These are phyloP conservation scores for Aureobasidium mangrovei DNA, from an alignment of 2,329 filamentous ascomycete species.

Conservation along the genomic window DNA sequence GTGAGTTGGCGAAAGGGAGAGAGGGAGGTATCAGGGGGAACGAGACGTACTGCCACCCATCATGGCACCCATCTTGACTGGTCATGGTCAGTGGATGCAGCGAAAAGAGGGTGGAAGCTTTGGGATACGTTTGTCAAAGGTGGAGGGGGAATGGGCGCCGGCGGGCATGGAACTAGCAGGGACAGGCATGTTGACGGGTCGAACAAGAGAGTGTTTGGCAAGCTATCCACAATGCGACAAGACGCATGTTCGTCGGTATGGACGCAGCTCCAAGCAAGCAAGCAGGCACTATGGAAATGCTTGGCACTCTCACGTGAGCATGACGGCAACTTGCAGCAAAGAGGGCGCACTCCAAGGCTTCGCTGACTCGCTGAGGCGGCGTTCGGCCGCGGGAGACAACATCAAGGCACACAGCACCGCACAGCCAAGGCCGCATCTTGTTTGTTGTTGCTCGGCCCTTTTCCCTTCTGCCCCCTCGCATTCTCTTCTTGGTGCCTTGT, in stretches of 20 bases:
- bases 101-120: constrained; percentile 14
- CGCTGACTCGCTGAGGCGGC: neutral
- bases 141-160: constrained; percentile 51
- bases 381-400: neutral
- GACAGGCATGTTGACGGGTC: constrained; percentile 42
- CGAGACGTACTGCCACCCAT: constrained; percentile 85
- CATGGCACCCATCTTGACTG: constrained; percentile 97
- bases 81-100: constrained; percentile 19
- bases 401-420: neutral
- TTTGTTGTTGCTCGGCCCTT: neutral
- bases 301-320: too few species aligned
- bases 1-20: constrained; percentile 12
- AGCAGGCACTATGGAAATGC: too few species aligned
- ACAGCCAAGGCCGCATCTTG: neutral
- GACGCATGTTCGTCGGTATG: neutral
- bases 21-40: constrained; percentile 4
- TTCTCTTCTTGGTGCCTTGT: neutral
- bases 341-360: too few species aligned
- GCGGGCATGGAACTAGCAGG: constrained; percentile 38
- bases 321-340: too few species aligned
- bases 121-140: constrained; percentile 59
- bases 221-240: constrained; percentile 2
- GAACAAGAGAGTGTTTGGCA: neutral
- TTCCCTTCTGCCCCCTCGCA: neutral
- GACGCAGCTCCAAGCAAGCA: too few species aligned